Base-by-base conservation (phyloP, 2,329 filamentous ascomycete species). In the Fusarium redolens region DNA sequence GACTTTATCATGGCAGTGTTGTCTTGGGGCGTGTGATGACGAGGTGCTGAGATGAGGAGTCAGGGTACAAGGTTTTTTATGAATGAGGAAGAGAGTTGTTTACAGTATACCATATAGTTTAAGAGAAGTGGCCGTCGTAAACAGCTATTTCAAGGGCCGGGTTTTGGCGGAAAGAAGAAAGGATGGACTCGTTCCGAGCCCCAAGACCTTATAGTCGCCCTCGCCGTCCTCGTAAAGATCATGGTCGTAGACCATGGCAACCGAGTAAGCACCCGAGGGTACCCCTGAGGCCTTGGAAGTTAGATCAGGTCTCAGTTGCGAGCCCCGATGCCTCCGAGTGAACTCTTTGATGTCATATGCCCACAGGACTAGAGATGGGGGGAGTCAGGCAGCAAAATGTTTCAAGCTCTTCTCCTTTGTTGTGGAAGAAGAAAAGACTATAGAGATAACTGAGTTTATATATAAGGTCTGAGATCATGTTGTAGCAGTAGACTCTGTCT, bases 361-460 rank as follows among this genome's bases (percentile, higher is more conserved):
- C 5, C 33, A 35, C 14, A 9, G 8, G 5, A 35, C 33, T 8
- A 35, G 33, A 35, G 33, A 35, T 17, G 33, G 33, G 33, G 33
- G 15, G 14, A 17, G 14, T 15, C 14, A 17, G 5, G 33, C n/a
- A 17, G 45, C 20, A 30, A 35, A 51, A 35, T 7, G n/a, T 51
- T 3, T 20, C 12, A 1, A 3, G 6, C 1, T 48, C 6, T 20
- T 4, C 45, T n/a, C 2, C 17, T 3, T 22, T 0, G 3, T 7
- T 35, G 2, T 20, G 10, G 22, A 11, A 35, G 15, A 18, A 5
- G 7, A 14, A 20, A 7, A 3, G 5, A 4, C 7, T 13, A 14
- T 25, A 20, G 4, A 37, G 8, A 20, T 8, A 12, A 10, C 6
- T 15, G 4, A 9, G 31, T n/a, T 12, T n/a, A 3, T 30, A 30